A percentile compares a stretch with the other conserved stretches of the same genome.
phyloP scores from a whole-genome alignment of 371 early-diverging fungal genomes.

The Saksenaea oblongispora region DNA sequence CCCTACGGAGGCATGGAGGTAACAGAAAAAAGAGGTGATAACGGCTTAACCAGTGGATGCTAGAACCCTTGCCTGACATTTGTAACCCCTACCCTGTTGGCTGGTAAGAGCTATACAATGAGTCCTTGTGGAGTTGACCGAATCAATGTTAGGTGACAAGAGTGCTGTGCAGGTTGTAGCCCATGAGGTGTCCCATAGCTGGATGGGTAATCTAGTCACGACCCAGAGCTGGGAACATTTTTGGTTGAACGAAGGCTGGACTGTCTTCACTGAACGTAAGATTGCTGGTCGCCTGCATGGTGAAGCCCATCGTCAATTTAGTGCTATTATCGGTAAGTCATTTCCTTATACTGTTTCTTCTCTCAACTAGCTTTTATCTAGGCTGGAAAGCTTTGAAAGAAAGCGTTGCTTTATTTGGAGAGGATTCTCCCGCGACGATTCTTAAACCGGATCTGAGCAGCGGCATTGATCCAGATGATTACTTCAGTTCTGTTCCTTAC shows the following conservation, averaged over 20 bases:
- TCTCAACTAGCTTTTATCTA: not conserved
- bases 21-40: not conserved
- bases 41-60: not conserved
- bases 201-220: slow-evolving; percentile 96
- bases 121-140: too few relatives aligned
- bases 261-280: slow-evolving; percentile 90
- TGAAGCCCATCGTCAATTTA: slow-evolving; percentile 80
- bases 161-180: slow-evolving; percentile 93
- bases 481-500: slow-evolving; percentile 89
- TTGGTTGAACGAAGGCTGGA: slow-evolving; percentile 95
- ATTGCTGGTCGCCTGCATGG: slow-evolving; percentile 82
- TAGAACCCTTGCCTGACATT: slow-evolving; percentile 90
- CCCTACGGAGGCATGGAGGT: slow-evolving; percentile 97
- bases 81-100: slow-evolving; percentile 82
- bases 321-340: slow-evolving; percentile 70
- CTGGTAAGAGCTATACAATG: slow-evolving; percentile 59
- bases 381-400: slow-evolving; percentile 73
- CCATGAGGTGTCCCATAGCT: slow-evolving; percentile 94
- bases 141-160: slow-evolving; percentile 56
- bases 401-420: slow-evolving; percentile 75
- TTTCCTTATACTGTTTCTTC: not conserved
- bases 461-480: slow-evolving; percentile 91
- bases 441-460: slow-evolving; percentile 70
- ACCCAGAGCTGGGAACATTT: slow-evolving; percentile 84
- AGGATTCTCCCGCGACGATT: slow-evolving; percentile 69